Evolutionary conservation across 2,329 filamentous ascomycete species (phyloP).

Genomic region (Rutstroemia sp.): DNA sequence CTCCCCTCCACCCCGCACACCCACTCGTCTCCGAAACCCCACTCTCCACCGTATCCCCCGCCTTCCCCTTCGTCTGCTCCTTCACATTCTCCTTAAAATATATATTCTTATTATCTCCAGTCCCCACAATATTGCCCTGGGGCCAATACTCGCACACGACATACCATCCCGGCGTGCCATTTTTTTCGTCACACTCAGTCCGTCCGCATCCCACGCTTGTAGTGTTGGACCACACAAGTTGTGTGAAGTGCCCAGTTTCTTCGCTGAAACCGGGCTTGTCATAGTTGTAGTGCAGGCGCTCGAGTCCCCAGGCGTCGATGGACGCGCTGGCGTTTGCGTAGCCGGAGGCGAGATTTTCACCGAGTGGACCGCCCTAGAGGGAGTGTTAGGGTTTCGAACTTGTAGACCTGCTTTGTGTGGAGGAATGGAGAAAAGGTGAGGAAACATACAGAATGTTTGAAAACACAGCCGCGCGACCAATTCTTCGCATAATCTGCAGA

Average conservation of each 20-base stretch:
- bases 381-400: background rate
- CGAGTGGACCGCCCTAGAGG: constrained; percentile 50
- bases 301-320: constrained; percentile 60
- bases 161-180: constrained; percentile 47
- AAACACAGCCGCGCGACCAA: constrained; percentile 42
- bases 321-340: constrained; percentile 51
- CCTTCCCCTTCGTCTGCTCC: constrained; percentile 17
- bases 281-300: constrained; percentile 54
- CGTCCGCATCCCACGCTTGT: constrained; percentile 49
- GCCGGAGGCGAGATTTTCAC: constrained; percentile 68
- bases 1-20: background rate
- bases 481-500: constrained; percentile 46
- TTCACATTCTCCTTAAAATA: constrained; percentile 34
- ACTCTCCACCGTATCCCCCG: constrained; percentile 22
- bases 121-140: constrained; percentile 48
- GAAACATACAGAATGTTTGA: constrained; percentile 43
- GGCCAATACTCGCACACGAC: constrained; percentile 67
- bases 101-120: constrained; percentile 39
- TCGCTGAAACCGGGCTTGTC: constrained; percentile 46
- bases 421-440: background rate
- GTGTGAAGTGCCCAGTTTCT: constrained; percentile 63
- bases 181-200: constrained; percentile 34
- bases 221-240: constrained; percentile 63
- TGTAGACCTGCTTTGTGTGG: background rate
- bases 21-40: background rate